Evolutionary conservation across 169 alveolate genomes (phyloP), one percentile per base, ranked within the genome.

Genomic region (Perkinsus olseni): DNA sequence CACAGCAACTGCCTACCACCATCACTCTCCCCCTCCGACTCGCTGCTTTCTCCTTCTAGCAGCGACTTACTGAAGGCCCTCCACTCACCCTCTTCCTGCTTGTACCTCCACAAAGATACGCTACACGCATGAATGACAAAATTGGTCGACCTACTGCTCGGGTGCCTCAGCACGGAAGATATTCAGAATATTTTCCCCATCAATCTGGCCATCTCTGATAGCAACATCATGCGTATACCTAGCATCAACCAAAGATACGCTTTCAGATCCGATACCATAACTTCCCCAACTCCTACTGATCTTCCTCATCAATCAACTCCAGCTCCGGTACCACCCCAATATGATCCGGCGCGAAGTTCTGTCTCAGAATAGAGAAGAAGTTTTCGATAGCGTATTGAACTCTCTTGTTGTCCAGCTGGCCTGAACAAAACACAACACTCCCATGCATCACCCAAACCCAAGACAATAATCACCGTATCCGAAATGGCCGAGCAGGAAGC

Each of bases 311-410:
- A 4, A 99, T 99, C 91, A 99, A 95, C 94, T 99, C 99, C 34
- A 98, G 95, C 91, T 98, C 99, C 48, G 98, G 98, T 28, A 97
- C 93, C 0, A 98, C 98, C 95, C 98, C 97, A 39, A 96, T 95
- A 93, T 98, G 98, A 62, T 94, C 94, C 74, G 97, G 99, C 50
- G 92, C 95, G 96, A 98, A 99, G 93, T 98, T 97, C 31, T 97
- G 96, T 94, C 99, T 97, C 93, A 99, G 96, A 28, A 98, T 95
- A 91, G 97, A 98, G 96, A 99, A 98, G 74, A 98, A 96, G 92
- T 98, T 97, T 95, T 99, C 99, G 93, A 99, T 99, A 74, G 98
- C 97, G 93, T 98, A 99, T 93, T 98, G 99, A 37, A 99, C 99
- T 95, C 98, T 98, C 96, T 98, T 98, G 93, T 97, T 62, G 13